Evolutionary conservation across 176 grass and related monocot species (phyloP), one percentile per base, ranked within the genome.

Genomic region (bread wheat (Triticum aestivum)): DNA sequence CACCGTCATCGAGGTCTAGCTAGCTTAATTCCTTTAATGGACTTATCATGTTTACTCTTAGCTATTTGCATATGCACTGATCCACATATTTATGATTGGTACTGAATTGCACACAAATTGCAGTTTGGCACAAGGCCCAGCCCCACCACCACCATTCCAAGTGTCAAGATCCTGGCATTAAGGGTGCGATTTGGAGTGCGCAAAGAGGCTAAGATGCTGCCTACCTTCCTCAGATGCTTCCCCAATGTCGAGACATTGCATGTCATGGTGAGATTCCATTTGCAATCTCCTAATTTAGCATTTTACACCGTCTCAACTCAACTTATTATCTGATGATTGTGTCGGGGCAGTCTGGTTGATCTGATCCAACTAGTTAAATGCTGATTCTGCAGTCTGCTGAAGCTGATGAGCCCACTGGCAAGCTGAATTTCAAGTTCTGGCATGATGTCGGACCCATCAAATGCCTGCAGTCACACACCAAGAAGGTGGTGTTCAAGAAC

Each of bases 391-490:
- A 90, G 88, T 90, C 88, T 42, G 35, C 29, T 39, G 54, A 86
- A 78, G 41, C 39, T 61, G 52, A 71, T 21, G 79, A 82, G 41
- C 84, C 79, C 15, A 71, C 64, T 23, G 88, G 88, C 63, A 90
- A 86, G 65, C 78, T 90, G 64, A 86, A 86, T 72, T 77, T 71
- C 9, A 90, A 90, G 42, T 90, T 83, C 89, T 90, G 89, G 89
- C 65, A 90, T 1, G 84, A 87, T 21, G 66, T 79, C 1, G 74
- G 58, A 9, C 79, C 65, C 56, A 83, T 90, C 24, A 11, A 74
- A 11, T 87, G 79, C 66, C 33, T 90, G 34, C 66, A 87, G 8
- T 73, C 79, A 58, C 79, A 54, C 65, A 65, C 79, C 65, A 90
- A 70, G 17, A 90, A 59, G 42, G 84, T 90, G 33, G 84, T 87